These are phyloP conservation scores for Seiridium unicorne DNA, from an alignment of 2,329 filamentous ascomycete species.

Conservation along the genomic window DNA sequence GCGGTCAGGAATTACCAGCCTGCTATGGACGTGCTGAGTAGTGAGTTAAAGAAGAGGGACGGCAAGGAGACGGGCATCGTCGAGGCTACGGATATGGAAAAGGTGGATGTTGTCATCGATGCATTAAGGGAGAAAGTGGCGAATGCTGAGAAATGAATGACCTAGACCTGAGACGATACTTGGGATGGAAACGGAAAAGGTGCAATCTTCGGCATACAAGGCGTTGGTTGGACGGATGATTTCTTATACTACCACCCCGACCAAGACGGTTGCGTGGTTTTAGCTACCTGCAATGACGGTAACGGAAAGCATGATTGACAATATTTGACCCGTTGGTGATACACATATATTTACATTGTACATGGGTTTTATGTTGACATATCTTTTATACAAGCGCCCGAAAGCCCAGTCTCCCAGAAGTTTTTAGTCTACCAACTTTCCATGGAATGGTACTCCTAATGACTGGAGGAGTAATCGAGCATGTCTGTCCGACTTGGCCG, in stretches of 20 bases:
- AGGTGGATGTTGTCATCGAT: conserved; percentile 72
- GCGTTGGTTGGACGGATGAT: conserved; percentile 10
- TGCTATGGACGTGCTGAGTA: conserved; percentile 67
- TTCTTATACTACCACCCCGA: neutral
- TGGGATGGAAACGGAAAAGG: neutral
- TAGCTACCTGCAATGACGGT: neutral
- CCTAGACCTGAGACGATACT: neutral
- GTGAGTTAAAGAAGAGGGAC: conserved; percentile 52
- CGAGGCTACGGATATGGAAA: conserved; percentile 87
- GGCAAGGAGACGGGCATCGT: conserved; percentile 59
- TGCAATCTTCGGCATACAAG: conserved; percentile 9
- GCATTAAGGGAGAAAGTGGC: conserved; percentile 57
- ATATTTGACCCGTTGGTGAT: conserved; percentile 9
- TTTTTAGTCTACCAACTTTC: conserved; percentile 54
- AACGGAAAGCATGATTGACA: conserved; percentile 12
- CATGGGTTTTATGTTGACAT: neutral
- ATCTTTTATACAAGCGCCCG: neutral
- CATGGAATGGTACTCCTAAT: conserved; percentile 78
- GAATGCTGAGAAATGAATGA: conserved; percentile 18
- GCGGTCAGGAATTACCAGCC: conserved; percentile 88
- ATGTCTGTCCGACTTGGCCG: conserved; percentile 81
- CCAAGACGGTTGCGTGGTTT: neutral
- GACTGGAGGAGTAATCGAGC: conserved; percentile 72
- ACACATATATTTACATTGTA: conserved; percentile 21
- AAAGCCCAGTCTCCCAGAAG: neutral